Percentiles rank a stretch among this genome's conserved stretches.
These are phyloP conservation scores for Capsella rubella DNA, from an alignment of 441 rosid species.

Conservation along the genomic window DNA sequence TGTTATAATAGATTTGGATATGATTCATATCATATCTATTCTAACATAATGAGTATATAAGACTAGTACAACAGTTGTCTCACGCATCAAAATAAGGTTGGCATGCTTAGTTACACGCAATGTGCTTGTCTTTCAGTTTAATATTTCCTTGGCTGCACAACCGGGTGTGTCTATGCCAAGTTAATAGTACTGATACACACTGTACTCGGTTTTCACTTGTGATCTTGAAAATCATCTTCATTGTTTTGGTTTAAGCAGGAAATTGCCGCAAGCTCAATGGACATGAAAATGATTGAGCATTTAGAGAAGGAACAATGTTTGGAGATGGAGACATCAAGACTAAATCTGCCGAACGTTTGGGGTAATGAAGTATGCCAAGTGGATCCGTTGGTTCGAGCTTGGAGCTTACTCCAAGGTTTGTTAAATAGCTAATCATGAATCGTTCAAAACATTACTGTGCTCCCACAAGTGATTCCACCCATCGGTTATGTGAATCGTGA, in stretches of 20 bases:
- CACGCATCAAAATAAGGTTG: neutral
- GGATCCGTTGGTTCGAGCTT: conserved; percentile 61
- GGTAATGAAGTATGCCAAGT: conserved; percentile 57
- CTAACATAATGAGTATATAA: neutral
- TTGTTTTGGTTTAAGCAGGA: conserved; percentile 52
- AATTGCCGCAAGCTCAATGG: conserved; percentile 58
- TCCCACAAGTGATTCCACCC: neutral
- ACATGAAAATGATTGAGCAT: conserved; percentile 46
- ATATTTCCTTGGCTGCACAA: no score
- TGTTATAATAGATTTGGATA: no score
- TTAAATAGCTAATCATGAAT: conserved; percentile 39
- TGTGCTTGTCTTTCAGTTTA: no score
- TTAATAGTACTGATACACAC: neutral
- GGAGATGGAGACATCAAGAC: conserved; percentile 49
- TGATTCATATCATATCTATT: no score
- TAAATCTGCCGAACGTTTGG: conserved; percentile 64
- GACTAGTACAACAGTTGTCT: neutral
- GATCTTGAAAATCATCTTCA: conserved; percentile 14
- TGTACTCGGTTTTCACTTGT: neutral
- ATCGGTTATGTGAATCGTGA: neutral
- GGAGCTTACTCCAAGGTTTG: conserved; percentile 57
- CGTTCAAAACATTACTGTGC: neutral
- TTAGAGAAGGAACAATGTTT: conserved; percentile 58
- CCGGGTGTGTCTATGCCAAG: no score
- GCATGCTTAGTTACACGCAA: neutral